These are phyloP conservation scores for Chrysoporthe austroafricana DNA, from an alignment of 2,329 filamentous ascomycete species.

Conservation along the genomic window DNA sequence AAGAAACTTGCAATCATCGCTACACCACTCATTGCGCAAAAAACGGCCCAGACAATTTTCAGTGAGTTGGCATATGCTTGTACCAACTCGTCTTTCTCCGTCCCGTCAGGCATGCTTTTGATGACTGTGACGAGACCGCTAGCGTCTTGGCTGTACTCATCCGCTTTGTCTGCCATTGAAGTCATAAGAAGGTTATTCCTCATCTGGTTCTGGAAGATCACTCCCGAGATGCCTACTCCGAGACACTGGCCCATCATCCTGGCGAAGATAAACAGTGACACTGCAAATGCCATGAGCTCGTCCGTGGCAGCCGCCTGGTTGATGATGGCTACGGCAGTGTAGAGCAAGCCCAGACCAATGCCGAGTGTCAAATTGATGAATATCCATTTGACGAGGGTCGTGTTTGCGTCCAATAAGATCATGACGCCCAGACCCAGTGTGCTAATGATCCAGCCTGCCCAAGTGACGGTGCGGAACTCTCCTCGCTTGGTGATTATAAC, in stretches of 20 bases:
- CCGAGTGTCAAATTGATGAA: slow-evolving; percentile 26
- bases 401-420: slow-evolving; percentile 25
- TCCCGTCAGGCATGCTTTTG: background rate
- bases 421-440: slow-evolving; percentile 23
- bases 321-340: slow-evolving; percentile 31
- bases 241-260: slow-evolving; percentile 30
- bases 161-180: background rate
- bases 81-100: background rate
- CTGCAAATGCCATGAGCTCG: slow-evolving; percentile 28
- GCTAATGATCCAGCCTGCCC: slow-evolving; percentile 29
- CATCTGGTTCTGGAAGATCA: slow-evolving; percentile 31
- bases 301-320: slow-evolving; percentile 30
- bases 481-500: slow-evolving; percentile 27
- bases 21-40: no score
- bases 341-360: slow-evolving; percentile 30
- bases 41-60: no score
- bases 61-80: no score
- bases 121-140: background rate
- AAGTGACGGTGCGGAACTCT: slow-evolving; percentile 30
- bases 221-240: slow-evolving; percentile 30
- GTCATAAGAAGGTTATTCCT: background rate
- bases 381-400: slow-evolving; percentile 22
- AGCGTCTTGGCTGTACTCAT: background rate
- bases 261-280: slow-evolving; percentile 18
- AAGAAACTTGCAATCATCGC: no score